Conservation (phyloP, 2,329 filamentous ascomycete genomes). For the Paecilomyces formosus region DNA sequence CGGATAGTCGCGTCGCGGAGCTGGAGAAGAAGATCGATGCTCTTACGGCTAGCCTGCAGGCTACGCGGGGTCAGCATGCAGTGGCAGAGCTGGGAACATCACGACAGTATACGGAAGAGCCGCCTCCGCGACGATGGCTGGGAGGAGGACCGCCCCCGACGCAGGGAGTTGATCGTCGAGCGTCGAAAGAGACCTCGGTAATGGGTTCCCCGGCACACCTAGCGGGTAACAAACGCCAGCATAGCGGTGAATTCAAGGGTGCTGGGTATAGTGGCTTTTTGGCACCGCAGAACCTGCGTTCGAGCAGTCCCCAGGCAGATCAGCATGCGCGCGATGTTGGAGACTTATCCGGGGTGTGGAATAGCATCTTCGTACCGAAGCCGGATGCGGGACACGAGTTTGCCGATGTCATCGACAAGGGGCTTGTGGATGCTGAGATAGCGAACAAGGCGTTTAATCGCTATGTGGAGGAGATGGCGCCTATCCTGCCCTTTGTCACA, state of each 20-base stretch:
- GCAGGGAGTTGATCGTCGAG: neutral
- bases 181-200: slow-evolving; percentile 1
- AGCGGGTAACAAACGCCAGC: slow-evolving; percentile 23
- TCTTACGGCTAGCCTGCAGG: slow-evolving; percentile 70
- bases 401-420: slow-evolving; percentile 43
- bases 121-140: slow-evolving; percentile 26
- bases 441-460: slow-evolving; percentile 52
- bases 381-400: slow-evolving; percentile 17
- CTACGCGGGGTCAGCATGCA: slow-evolving; percentile 30
- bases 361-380: slow-evolving; percentile 6
- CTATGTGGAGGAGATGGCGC: slow-evolving; percentile 48
- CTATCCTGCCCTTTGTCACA: slow-evolving; percentile 51
- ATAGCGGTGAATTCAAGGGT: slow-evolving; percentile 22
- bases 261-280: slow-evolving; percentile 6
- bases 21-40: slow-evolving; percentile 90
- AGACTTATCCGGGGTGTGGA: neutral
- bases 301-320: neutral
- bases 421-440: slow-evolving; percentile 44
- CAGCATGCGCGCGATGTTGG: slow-evolving; percentile 11
- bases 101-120: slow-evolving; percentile 32
- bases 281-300: slow-evolving; percentile 10
- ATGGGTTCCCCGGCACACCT: slow-evolving; percentile 6
- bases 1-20: slow-evolving; percentile 80
- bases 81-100: slow-evolving; percentile 15
- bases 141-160: slow-evolving; percentile 8